Evolutionary conservation across 2,329 filamentous ascomycete genomes (phyloP).

Genomic region (Parascedosporium putredinis): DNA sequence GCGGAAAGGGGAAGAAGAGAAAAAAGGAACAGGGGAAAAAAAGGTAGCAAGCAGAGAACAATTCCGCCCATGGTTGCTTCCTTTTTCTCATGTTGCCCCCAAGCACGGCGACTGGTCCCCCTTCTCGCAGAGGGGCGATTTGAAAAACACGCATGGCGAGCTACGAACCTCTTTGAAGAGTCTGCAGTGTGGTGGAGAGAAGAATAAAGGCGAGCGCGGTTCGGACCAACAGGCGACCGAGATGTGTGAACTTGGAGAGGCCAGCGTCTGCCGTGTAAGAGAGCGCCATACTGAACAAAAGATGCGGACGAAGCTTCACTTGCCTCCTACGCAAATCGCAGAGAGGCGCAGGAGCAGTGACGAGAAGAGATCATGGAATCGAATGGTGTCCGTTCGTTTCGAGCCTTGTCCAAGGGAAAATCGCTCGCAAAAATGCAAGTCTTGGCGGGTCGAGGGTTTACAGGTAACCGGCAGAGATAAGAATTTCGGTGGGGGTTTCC

Average conservation of each 20-base stretch:
- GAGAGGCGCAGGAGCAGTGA: background rate
- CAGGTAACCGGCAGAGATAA: too few relatives aligned
- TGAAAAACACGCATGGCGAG: background rate
- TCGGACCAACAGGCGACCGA: background rate
- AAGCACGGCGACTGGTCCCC: too few relatives aligned
- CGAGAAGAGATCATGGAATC: background rate
- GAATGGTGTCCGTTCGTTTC: too few relatives aligned
- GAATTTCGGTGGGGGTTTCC: too few relatives aligned
- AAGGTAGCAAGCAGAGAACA: too few relatives aligned
- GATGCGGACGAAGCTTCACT: background rate
- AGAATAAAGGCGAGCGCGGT: constrained; percentile 1
- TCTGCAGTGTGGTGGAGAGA: background rate
- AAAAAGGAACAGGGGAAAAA: too few relatives aligned
- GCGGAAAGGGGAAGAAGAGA: background rate
- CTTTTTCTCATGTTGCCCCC: too few relatives aligned
- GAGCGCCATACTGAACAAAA: background rate
- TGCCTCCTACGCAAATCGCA: background rate
- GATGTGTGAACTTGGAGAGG: background rate
- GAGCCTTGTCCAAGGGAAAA: background rate
- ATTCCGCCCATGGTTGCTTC: too few relatives aligned
- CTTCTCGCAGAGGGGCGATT: too few relatives aligned
- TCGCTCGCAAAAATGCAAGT: too few relatives aligned
- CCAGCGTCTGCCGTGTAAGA: background rate
- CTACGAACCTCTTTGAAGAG: background rate
- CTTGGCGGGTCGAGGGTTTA: too few relatives aligned